These are phyloP conservation scores for Oryza coarctata DNA, from an alignment of 176 grass and related monocot species.

Conservation along the genomic window DNA sequence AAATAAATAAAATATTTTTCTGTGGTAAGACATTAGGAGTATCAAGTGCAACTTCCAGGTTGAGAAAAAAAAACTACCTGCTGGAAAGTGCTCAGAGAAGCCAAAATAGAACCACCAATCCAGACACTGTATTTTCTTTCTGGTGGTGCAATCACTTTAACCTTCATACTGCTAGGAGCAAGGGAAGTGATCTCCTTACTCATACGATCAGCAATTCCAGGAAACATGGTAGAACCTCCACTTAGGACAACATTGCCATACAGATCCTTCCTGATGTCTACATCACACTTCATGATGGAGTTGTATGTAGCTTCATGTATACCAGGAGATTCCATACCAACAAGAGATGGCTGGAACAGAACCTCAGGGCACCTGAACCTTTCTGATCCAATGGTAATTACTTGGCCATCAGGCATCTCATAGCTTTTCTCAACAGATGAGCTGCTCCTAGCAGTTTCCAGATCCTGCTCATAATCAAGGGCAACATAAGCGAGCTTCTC, in stretches of 20 bases:
- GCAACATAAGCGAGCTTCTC: conserved; percentile 80
- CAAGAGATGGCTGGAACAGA: conserved; percentile 77
- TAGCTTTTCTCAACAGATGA: conserved; percentile 81
- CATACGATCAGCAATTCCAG: conserved; percentile 84
- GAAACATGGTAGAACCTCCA: conserved; percentile 89
- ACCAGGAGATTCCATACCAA: conserved; percentile 74
- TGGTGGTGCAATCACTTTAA: conserved; percentile 86
- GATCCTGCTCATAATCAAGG: conserved; percentile 77
- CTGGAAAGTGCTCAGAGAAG: conserved; percentile 85
- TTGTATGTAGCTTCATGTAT: conserved; percentile 82
- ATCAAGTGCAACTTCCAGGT: neutral
- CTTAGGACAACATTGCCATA: conserved; percentile 78
- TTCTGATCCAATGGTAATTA: conserved; percentile 81
- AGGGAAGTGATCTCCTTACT: conserved; percentile 76
- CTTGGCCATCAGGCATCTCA: conserved; percentile 86
- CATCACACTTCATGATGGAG: conserved; percentile 89
- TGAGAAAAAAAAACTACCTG: conserved; percentile 44
- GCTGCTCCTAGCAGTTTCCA: conserved; percentile 70
- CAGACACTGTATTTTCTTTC: conserved; percentile 89
- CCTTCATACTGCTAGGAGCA: conserved; percentile 81
- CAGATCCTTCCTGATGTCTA: conserved; percentile 82
- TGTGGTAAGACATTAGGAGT: neutral
- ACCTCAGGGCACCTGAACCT: conserved; percentile 91
- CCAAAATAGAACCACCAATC: conserved; percentile 89
- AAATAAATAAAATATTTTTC: neutral